Base-by-base conservation (phyloP, 2,329 filamentous ascomycete genomes). In the Claviceps arundinis region DNA sequence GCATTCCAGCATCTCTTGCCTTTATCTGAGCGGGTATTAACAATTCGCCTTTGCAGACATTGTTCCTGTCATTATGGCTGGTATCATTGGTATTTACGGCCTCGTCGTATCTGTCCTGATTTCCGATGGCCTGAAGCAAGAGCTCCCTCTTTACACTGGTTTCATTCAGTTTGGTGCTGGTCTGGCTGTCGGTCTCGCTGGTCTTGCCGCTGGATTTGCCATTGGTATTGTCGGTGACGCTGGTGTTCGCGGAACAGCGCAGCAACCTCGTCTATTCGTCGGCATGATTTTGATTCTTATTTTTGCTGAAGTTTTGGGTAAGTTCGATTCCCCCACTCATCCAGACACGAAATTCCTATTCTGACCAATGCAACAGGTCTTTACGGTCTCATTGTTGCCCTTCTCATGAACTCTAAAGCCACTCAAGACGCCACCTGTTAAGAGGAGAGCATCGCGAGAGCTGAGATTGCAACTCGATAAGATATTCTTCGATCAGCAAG, bases 11-110 rank as follows among this genome's bases (percentile, higher is more conserved):
- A 8, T 14, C 4, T 5, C 37, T n/a, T 41, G 17, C 2, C 37
- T 4, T 16, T 22, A 37, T 3, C 41, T 50, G 44, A 40, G 13
- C 19, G 17, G 38, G 46, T 56, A 47, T 60, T 68, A 50, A 62
- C 48, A 17, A 37, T 14, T 26, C 16, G 9, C 22, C 13, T 19
- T 17, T 34, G 0, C 61, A 97, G 91, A 96, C 81, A 96, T 97
- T 72, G 91, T 97, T 59, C 93, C 93, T 70, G 93, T 97, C 73
- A 95, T 98, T 84, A 98, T 98, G 93, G 93, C 93, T 79, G 93
- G 93, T 97, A 98, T 98, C 74, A 97, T 98, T 74, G 93, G 89
- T 86, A 97, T 98, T 72, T 98, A 93, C 76, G 87, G 87, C 64
- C 80, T 93, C 59, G 87, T 93, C 73, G 87, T 91, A 56, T 90